Evolutionary conservation across 2,329 filamentous ascomycete species (phyloP).

Genomic region (Chaetomium strumarium): DNA sequence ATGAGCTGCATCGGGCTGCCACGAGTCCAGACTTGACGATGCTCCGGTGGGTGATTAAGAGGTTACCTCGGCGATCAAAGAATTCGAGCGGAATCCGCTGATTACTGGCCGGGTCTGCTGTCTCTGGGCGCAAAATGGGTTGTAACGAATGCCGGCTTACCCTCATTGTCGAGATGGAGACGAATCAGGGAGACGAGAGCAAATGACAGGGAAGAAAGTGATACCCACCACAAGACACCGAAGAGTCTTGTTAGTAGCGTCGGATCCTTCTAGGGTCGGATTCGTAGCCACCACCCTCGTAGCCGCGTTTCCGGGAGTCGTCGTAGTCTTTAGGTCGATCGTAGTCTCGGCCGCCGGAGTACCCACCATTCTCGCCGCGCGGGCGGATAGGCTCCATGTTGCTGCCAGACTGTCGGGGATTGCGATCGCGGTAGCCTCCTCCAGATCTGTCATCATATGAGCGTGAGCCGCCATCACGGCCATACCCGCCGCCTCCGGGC

Average conservation of each 20-base stretch:
- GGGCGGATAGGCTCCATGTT: conserved; percentile 28
- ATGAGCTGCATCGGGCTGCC: not conserved
- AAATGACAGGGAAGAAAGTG: conserved; percentile 23
- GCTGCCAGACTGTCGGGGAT: conserved; percentile 41
- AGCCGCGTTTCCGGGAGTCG: conserved; percentile 61
- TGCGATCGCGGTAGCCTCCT: conserved; percentile 46
- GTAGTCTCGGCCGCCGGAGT: conserved; percentile 39
- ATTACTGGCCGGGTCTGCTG: not conserved
- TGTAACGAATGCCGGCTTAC: conserved; percentile 22
- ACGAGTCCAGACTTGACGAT: not conserved
- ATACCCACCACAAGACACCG: conserved; percentile 44
- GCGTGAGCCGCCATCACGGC: conserved; percentile 34
- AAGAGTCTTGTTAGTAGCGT: conserved; percentile 49
- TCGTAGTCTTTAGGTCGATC: conserved; percentile 44
- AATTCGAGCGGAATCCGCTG: not conserved
- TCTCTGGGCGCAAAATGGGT: not conserved
- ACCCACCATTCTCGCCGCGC: conserved; percentile 34
- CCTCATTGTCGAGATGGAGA: conserved; percentile 23
- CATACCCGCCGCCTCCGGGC: conserved; percentile 42
- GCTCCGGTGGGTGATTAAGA: not conserved
- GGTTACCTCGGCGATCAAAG: not conserved
- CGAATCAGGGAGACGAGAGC: conserved; percentile 21
- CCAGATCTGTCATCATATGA: conserved; percentile 42
- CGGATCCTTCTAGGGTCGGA: conserved; percentile 65
- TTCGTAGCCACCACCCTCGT: conserved; percentile 76